A percentile compares a stretch with the other conserved stretches of the same genome.
These are phyloP conservation scores for Nakazawaea ishiwadae DNA, from an alignment of 805 yeast genomes.

Conservation along the genomic window DNA sequence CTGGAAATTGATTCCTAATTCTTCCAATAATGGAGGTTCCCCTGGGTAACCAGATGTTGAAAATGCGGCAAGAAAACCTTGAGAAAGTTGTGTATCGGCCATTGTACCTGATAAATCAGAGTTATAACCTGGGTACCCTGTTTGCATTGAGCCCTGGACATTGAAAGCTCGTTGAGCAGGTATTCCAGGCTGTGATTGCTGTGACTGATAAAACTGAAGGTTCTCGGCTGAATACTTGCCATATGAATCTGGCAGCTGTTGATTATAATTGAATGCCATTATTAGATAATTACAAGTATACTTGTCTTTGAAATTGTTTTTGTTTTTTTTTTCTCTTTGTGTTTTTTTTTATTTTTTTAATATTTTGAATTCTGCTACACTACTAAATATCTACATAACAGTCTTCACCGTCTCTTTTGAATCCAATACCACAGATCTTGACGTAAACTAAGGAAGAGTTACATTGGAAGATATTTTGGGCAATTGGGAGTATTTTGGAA, in stretches of 20 bases:
- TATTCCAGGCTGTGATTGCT: conserved; percentile 4
- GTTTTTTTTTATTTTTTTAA: not conserved
- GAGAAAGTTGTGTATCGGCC: conserved; percentile 44
- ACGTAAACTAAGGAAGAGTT: conserved; percentile 5
- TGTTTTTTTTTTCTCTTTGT: not conserved
- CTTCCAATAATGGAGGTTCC: conserved; percentile 92
- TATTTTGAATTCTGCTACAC: not conserved
- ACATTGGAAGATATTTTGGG: conserved; percentile 2
- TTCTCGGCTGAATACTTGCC: conserved; percentile 10
- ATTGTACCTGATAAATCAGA: conserved; percentile 35
- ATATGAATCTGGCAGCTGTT: conserved; percentile 5
- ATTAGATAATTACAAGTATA: not conserved
- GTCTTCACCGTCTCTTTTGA: conserved; percentile 1
- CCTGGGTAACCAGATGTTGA: conserved; percentile 91
- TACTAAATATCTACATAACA: conserved; percentile 8
- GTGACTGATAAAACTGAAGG: conserved; percentile 15
- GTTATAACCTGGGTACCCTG: conserved; percentile 27
- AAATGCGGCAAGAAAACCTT: conserved; percentile 86
- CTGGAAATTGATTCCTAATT: conserved; percentile 85
- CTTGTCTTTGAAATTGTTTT: too few species aligned
- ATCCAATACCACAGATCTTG: conserved; percentile 12
- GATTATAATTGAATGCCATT: conserved; percentile 32
- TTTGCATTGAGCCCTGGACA: conserved; percentile 32
- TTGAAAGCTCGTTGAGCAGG: conserved; percentile 5
- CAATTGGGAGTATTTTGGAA: conserved; percentile 9